phyloP scores from a whole-genome alignment of 2,329 filamentous ascomycete genomes.

The Fusarium austroafricanum region DNA sequence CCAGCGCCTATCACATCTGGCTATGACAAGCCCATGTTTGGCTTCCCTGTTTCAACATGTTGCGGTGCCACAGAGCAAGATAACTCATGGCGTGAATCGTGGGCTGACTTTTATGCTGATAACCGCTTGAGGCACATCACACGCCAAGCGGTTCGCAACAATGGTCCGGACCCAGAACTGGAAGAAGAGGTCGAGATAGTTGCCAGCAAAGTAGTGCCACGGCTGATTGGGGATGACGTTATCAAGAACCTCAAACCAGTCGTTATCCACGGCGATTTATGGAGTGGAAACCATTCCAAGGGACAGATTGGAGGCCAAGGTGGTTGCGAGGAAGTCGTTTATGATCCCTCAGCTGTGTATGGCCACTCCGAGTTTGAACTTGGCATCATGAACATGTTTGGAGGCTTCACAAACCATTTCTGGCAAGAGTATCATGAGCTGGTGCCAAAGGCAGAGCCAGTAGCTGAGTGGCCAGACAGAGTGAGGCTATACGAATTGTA shows the following conservation, averaged over 20 bases:
- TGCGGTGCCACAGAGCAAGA: slow-evolving; percentile 88
- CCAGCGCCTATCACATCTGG: slow-evolving; percentile 74
- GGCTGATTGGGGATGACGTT: slow-evolving; percentile 76
- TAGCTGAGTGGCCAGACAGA: slow-evolving; percentile 86
- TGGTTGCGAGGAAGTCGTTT: slow-evolving; percentile 78
- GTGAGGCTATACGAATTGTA: slow-evolving; percentile 84
- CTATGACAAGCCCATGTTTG: slow-evolving; percentile 73
- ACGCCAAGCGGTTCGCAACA: slow-evolving; percentile 64
- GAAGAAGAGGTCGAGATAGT: slow-evolving; percentile 72
- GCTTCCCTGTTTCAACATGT: slow-evolving; percentile 86
- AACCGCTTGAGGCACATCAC: slow-evolving; percentile 77
- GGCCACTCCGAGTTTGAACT: slow-evolving; percentile 91
- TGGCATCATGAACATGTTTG: slow-evolving; percentile 97
- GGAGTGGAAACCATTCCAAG: slow-evolving; percentile 83
- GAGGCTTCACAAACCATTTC: slow-evolving; percentile 80
- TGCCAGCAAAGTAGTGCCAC: slow-evolving; percentile 74
- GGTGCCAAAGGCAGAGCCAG: slow-evolving; percentile 83
- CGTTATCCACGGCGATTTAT: slow-evolving; percentile 91
- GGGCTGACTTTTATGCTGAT: slow-evolving; percentile 88
- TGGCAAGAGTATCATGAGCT: slow-evolving; percentile 80
- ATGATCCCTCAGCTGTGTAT: slow-evolving; percentile 84
- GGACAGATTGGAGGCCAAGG: slow-evolving; percentile 70
- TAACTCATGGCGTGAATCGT: slow-evolving; percentile 77
- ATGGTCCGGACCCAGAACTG: slow-evolving; percentile 74
- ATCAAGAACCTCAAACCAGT: slow-evolving; percentile 78